Base-by-base conservation (phyloP, 768 basidiomycete genomes). In the Russula sp. region DNA sequence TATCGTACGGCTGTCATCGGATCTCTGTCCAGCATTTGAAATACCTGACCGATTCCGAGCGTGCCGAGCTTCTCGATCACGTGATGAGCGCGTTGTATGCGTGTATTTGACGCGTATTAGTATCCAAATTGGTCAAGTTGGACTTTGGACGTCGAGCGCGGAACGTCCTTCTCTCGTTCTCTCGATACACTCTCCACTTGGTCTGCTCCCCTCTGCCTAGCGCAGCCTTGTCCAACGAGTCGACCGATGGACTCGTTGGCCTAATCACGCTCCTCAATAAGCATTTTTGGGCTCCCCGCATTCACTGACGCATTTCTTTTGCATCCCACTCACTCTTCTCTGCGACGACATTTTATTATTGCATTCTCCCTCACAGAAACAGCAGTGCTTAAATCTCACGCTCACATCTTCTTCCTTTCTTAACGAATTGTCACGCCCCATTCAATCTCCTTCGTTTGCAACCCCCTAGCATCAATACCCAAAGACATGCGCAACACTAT, bases 81-180 rank as follows among this genome's bases (percentile, higher is more conserved):
- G 64, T 65, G 64, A 52, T 30, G 11, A 11, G 22, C 59, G 64
- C 57, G 64, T 65, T 65, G 64, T 65, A 65, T 65, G 60, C 49
- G 48, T 55, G 59, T 65, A 65, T 65, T 65, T 61, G 55, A 56
- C 28, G 14, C 10, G 48, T 24, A 36, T 30, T 14, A 22, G n/a
- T 11, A 22, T 8, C 59, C 20, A 57, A 57, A 61, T 61, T 44
- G 30, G 26, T 48, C 26, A 24, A 48, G 59, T 57, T 65, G 59
- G 24, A 56, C 18, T 65, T 65, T 53, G 24, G 63, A 9, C 22
- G 57, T 28, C 54, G 54, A 55, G n/a, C n/a, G n/a, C 10, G 20
- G 36, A 26, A 11, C 56, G 22, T 57, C 56, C 5, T 32, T 44
- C 46, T 46, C 44, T 58, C 54, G 57, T 40, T 48, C 57, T 32